Evolutionary conservation across 1,284 basidiomycete species (phyloP).

Genomic region (Heterobasidion irregulare): DNA sequence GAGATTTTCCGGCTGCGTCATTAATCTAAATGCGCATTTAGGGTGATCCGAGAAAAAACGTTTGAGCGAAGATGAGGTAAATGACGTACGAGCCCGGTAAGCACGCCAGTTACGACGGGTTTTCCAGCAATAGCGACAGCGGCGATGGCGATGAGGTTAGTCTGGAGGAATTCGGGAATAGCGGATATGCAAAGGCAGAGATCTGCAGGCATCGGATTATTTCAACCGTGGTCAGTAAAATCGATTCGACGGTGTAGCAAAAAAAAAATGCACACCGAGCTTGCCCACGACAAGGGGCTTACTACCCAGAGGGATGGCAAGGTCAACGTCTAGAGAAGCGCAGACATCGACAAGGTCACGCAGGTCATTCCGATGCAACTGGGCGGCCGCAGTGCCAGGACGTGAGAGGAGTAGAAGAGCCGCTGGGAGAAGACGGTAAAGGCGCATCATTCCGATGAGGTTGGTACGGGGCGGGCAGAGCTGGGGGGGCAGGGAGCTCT

Average conservation of each 20-base stretch:
- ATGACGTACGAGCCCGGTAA: not conserved
- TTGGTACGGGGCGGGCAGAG: not conserved
- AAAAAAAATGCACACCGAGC: constrained; percentile 20
- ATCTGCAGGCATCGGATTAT: constrained; percentile 15
- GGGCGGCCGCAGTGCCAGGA: not conserved
- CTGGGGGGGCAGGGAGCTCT: not conserved
- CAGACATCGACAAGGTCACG: constrained; percentile 28
- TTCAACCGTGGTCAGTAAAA: not conserved
- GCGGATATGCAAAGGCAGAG: constrained; percentile 31
- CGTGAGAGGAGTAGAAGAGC: not conserved
- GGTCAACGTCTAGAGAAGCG: constrained; percentile 24
- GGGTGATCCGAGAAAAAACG: constrained; percentile 3
- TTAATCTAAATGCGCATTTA: constrained; percentile 18
- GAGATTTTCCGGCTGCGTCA: constrained; percentile 13
- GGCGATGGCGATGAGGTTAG: constrained; percentile 20
- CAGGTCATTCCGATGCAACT: constrained; percentile 1
- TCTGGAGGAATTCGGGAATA: constrained; percentile 24
- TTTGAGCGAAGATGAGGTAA: not conserved
- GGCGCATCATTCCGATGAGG: not conserved
- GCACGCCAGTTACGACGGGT: constrained; percentile 14
- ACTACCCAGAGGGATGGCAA: constrained; percentile 23
- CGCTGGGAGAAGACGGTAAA: not conserved
- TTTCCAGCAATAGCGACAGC: constrained; percentile 25
- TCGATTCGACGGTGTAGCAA: not conserved
- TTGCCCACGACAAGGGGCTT: constrained; percentile 18